Evolutionary conservation across 371 early-diverging fungal species (phyloP).

Genomic region (Mortierella sp.): DNA sequence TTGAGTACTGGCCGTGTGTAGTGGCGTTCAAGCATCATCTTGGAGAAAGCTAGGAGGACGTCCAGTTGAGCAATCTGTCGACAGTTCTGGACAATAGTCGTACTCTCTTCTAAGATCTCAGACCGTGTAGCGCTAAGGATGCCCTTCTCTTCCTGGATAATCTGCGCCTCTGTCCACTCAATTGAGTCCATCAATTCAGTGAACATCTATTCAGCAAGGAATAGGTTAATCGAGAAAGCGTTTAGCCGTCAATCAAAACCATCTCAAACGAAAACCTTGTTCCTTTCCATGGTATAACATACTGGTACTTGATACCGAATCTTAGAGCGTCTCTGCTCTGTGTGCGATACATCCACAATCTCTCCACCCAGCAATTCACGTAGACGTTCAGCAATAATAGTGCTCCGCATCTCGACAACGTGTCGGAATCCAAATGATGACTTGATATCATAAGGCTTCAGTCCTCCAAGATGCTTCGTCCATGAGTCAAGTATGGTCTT

Average conservation of each 20-base stretch:
- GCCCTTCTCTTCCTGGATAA: constrained; percentile 61
- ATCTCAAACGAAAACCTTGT: too few species aligned
- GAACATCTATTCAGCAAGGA: constrained; percentile 10
- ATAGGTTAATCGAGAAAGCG: not conserved
- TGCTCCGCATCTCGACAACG: constrained; percentile 60
- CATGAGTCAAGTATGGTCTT: constrained; percentile 25
- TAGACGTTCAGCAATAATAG: constrained; percentile 32
- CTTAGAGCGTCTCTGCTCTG: constrained; percentile 50
- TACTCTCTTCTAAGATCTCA: constrained; percentile 58
- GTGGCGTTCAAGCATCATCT: constrained; percentile 59
- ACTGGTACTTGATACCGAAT: constrained; percentile 62
- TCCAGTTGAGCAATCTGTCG: constrained; percentile 76
- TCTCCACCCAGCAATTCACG: constrained; percentile 23
- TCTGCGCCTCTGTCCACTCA: constrained; percentile 58
- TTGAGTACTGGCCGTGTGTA: constrained; percentile 72
- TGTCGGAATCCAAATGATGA: constrained; percentile 59
- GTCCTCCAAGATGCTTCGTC: constrained; percentile 41
- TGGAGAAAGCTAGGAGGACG: constrained; percentile 70
- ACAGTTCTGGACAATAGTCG: constrained; percentile 62
- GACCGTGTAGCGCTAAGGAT: constrained; percentile 58
- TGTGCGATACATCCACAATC: constrained; percentile 43
- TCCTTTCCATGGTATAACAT: too few species aligned
- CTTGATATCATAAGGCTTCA: constrained; percentile 48
- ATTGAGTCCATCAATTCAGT: constrained; percentile 60
- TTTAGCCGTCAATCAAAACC: not conserved